A percentile compares a stretch with the other conserved stretches of the same genome.
Evolutionary conservation across 192 early-diverging fungal species (phyloP).

Genomic region (Podila horticola): DNA sequence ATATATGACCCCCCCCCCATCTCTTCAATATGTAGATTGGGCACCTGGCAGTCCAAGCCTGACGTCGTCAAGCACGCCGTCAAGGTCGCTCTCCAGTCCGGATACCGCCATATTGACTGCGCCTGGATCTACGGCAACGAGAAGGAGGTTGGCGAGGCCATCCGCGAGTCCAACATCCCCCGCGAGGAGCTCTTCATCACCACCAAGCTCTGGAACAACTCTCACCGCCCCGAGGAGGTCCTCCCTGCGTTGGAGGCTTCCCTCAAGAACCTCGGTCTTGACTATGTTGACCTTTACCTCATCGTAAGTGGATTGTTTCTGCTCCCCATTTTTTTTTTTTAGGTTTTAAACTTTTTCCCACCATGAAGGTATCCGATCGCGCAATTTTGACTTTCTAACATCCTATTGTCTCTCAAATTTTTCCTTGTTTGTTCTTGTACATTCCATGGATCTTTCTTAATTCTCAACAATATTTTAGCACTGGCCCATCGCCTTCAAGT

Average conservation of each 20-base stretch:
- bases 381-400: no score
- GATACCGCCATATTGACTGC: slow-evolving; percentile 76
- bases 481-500: slow-evolving; percentile 78
- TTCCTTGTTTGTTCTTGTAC: no score
- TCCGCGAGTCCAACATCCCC: slow-evolving; percentile 68
- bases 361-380: no score
- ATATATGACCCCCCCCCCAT: background rate
- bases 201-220: slow-evolving; percentile 74
- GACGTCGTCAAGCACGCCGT: slow-evolving; percentile 70
- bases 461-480: slow-evolving; percentile 59
- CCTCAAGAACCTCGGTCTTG: slow-evolving; percentile 72
- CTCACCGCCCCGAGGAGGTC: slow-evolving; percentile 69
- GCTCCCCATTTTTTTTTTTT: background rate
- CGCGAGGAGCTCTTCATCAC: slow-evolving; percentile 84
- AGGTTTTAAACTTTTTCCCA: background rate
- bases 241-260: slow-evolving; percentile 67
- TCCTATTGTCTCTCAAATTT: background rate
- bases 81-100: slow-evolving; percentile 68
- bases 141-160: slow-evolving; percentile 78
- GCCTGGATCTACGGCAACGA: slow-evolving; percentile 79
- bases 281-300: slow-evolving; percentile 86
- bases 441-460: background rate
- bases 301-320: slow-evolving; percentile 14
- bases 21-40: slow-evolving; percentile 40
- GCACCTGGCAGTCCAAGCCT: slow-evolving; percentile 66